These are phyloP conservation scores for Chondrus crispus DNA, from an alignment of 23 red algal species.

Conservation along the genomic window DNA sequence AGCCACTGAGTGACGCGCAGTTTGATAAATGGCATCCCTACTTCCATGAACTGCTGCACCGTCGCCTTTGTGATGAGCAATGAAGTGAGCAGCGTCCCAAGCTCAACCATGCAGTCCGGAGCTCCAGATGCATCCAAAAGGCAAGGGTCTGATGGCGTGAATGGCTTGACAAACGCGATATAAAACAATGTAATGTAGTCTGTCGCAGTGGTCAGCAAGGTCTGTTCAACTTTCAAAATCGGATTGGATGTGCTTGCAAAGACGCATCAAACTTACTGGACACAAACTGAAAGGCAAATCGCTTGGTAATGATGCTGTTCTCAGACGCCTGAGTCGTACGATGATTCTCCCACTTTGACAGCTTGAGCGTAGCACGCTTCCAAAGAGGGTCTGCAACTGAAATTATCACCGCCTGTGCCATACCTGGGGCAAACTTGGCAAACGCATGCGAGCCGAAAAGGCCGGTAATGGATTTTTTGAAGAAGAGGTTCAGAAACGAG, in stretches of 20 bases:
- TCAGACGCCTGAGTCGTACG: constrained; percentile 52
- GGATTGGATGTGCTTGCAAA: constrained; percentile 15
- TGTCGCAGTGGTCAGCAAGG: neutral
- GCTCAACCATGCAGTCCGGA: constrained; percentile 60
- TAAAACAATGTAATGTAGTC: constrained; percentile 69
- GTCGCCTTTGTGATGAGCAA: constrained; percentile 64
- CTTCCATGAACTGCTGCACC: constrained; percentile 59
- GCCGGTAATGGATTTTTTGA: constrained; percentile 3
- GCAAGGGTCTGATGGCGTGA: constrained; percentile 43
- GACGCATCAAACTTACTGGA: constrained; percentile 45
- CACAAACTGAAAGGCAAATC: constrained; percentile 70
- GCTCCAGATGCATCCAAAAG: constrained; percentile 5
- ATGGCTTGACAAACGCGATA: constrained; percentile 68
- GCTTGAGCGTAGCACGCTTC: constrained; percentile 6
- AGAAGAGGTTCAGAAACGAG: constrained; percentile 40
- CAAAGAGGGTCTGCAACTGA: constrained; percentile 54
- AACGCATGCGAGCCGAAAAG: constrained; percentile 27
- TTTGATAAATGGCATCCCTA: constrained; percentile 50
- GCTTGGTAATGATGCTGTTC: constrained; percentile 66
- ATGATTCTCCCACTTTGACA: constrained; percentile 73
- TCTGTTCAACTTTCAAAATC: neutral
- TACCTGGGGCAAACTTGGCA: constrained; percentile 46
- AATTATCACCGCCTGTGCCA: constrained; percentile 54
- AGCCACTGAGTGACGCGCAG: constrained; percentile 16
- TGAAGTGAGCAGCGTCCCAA: constrained; percentile 42